Evolutionary conservation across 1,284 basidiomycete species (phyloP), one percentile per base, ranked within the genome.

Genomic region (Pterula multifida): DNA sequence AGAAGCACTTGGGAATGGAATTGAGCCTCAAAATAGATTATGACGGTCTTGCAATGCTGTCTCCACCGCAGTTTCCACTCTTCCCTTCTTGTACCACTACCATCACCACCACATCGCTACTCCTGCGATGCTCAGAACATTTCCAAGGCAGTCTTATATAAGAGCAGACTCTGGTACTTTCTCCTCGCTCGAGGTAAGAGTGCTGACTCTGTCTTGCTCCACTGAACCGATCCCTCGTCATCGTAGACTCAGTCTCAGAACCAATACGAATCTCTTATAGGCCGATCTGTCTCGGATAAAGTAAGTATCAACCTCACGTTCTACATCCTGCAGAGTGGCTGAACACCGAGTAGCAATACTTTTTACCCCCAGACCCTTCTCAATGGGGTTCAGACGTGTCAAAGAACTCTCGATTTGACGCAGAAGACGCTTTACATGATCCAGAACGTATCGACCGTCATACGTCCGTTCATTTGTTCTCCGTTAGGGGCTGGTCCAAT

Each of bases 401-500:
- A 50, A 58, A 65, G 3, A 59, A 65, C 49, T 49, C 55, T 17
- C 39, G 17, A 6, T 58, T 58, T 28, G 66, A 69, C 44, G 53
- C 63, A 4, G 66, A 68, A 44, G 68, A 68, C 50, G 60, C 64
- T 45, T 55, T 71, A 2, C 71, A 72, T 50, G 59, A 66, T 45
- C 68, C 70, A 3, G 57, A 64, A 26, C 47, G 52, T 22, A 53
- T 51, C 9, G 36, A 23, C 25, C 49, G 53, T 26, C 44, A 25
- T 50, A 56, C 54, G 48, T 56, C 50, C 26, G 52, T 53, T 22
- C 57, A 65, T 17, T 62, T 65, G 12, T 55, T 56, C 51, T 60
- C 62, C 15, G 51, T 62, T 23, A 66, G 76, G 56, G 76, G 75
- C 2, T 28, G 76, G 15, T 57, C 60, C 45, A 78, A 79, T 56